Evolutionary conservation across 306 rosid genomes (phyloP).

Genomic region (Cicer cuneatum): DNA sequence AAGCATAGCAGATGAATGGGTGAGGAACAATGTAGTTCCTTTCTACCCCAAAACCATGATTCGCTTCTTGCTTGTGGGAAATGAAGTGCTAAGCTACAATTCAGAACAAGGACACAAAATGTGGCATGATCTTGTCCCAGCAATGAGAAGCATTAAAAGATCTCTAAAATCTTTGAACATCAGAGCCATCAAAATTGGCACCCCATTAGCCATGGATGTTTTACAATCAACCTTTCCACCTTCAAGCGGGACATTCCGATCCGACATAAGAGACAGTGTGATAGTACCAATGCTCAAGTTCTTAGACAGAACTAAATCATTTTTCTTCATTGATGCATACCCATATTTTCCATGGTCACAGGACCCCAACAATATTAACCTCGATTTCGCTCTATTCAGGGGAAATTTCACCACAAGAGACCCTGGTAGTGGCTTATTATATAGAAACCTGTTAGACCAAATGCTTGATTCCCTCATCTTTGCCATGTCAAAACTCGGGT

Average conservation of each 20-base stretch:
- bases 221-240: slow-evolving; percentile 70
- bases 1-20: slow-evolving; percentile 75
- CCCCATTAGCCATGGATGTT: slow-evolving; percentile 84
- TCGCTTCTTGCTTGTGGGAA: slow-evolving; percentile 73
- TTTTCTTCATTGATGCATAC: slow-evolving; percentile 76
- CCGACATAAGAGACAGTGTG: slow-evolving; percentile 50
- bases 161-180: slow-evolving; percentile 58
- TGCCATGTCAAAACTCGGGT: slow-evolving; percentile 81
- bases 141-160: slow-evolving; percentile 60
- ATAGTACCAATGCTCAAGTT: slow-evolving; percentile 68
- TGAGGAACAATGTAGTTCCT: slow-evolving; percentile 62
- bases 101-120: slow-evolving; percentile 55
- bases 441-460: slow-evolving; percentile 80
- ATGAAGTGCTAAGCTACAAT: slow-evolving; percentile 68
- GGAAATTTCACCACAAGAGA: slow-evolving; percentile 49
- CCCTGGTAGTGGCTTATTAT: slow-evolving; percentile 54
- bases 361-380: slow-evolving; percentile 53
- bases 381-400: slow-evolving; percentile 66
- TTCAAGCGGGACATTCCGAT: slow-evolving; percentile 57
- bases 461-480: slow-evolving; percentile 80
- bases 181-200: slow-evolving; percentile 60
- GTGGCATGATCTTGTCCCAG: slow-evolving; percentile 81
- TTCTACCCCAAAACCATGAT: slow-evolving; percentile 64
- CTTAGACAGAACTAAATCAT: slow-evolving; percentile 65
- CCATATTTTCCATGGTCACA: slow-evolving; percentile 81